Percentiles rank a stretch among this genome's conserved stretches.
Conservation (phyloP, 306 rosid species). For the Sicyos baderoa region DNA sequence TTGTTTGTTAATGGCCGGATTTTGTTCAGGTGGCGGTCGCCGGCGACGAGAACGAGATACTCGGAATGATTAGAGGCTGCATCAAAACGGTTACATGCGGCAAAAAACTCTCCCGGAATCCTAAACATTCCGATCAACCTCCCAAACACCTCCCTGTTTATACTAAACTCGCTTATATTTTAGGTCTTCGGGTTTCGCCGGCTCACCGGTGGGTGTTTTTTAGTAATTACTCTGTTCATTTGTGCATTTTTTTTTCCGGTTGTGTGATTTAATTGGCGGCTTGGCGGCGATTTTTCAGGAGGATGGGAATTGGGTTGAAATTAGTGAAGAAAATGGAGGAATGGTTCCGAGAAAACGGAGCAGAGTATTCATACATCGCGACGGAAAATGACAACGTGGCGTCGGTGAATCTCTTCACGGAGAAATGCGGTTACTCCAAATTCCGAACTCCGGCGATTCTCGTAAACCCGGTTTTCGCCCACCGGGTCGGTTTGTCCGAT, state of each 20-base stretch:
- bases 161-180: slow-evolving; percentile 68
- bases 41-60: slow-evolving; percentile 49
- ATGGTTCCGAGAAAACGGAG: slow-evolving; percentile 68
- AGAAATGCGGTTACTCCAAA: slow-evolving; percentile 81
- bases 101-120: slow-evolving; percentile 41
- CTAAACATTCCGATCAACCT: slow-evolving; percentile 18
- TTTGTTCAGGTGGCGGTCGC: slow-evolving; percentile 64
- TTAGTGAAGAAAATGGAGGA: slow-evolving; percentile 54
- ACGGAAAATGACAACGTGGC: slow-evolving; percentile 84
- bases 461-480: slow-evolving; percentile 87
- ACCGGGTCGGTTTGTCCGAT: slow-evolving; percentile 29
- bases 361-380: slow-evolving; percentile 84
- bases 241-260: too few relatives aligned
- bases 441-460: slow-evolving; percentile 82
- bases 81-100: slow-evolving; percentile 87
- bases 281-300: slow-evolving; percentile 31
- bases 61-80: slow-evolving; percentile 91
- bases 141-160: slow-evolving; percentile 43
- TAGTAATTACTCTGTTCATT: too few relatives aligned
- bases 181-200: slow-evolving; percentile 95
- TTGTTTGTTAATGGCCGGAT: neutral
- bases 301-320: slow-evolving; percentile 82
- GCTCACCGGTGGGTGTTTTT: slow-evolving; percentile 35
- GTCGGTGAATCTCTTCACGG: slow-evolving; percentile 66
- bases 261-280: too few relatives aligned